Base-by-base conservation (phyloP, 495 filamentous ascomycete genomes). In the Filosporella fistucella region DNA sequence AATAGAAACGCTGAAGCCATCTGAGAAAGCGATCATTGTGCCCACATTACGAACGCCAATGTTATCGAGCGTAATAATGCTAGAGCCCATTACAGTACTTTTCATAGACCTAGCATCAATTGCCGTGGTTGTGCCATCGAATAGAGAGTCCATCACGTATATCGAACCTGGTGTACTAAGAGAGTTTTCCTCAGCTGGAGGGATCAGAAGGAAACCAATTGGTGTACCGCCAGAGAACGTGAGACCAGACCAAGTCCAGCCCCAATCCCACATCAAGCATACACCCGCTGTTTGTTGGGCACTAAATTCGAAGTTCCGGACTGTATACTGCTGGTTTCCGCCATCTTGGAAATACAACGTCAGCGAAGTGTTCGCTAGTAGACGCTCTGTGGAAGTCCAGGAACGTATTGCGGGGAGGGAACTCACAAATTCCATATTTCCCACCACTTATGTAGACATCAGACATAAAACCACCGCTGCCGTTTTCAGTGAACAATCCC, bases 401-500 rank as follows among this genome's bases (percentile, higher is more conserved):
- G 2, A 34, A 17, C 29, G 9, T n/a, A 46, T 87, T 57, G 32
- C 70, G 72, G 23, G 75, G 71, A 24, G 78, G 86, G 40, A 39
- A 26, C 44, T 45, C 55, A 59, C 50, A 45, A 39, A 61, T 45
- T 67, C 69, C 44, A 68, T 65, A 40, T 58, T 58, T 11, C 65
- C 71, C 30, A 68, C 68, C 20, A 67, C 64, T 57, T 73, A 76
- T 36, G 60, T 67, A 48, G 8, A 24, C 77, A 70, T 1, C 72
- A 63, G 20, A 86, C 87, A 49, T 88, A 85, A 47, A 80, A 78
- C 85, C 85, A 13, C 82, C 86, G 38, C 85, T 85, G 36, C 76
- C 41, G 32, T 43, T 77, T 57, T 89, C 85, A 43, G 86, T 83
- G 57, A 85, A 88, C 32, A 91, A 56, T 16, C 38, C 47, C 40